These are phyloP conservation scores for Pittosporum tobira DNA, from an alignment of 129 eudicot genomes.

Conservation along the genomic window DNA sequence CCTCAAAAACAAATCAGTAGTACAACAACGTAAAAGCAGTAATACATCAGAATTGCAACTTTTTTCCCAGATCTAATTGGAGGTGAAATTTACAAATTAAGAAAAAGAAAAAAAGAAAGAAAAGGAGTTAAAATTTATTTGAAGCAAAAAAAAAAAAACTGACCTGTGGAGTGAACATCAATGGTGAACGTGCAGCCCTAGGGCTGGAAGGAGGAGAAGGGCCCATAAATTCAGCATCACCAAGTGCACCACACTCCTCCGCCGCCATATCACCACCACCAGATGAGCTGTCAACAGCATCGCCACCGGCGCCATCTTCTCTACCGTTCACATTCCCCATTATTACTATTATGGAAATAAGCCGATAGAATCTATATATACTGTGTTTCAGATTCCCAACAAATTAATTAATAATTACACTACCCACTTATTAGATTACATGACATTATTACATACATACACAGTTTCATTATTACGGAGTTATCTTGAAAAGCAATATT, in stretches of 20 bases:
- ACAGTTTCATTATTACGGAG: too few species aligned
- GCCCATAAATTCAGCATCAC: slow-evolving; percentile 50
- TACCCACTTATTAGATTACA: too few species aligned
- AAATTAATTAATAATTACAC: background rate
- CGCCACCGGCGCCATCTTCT: slow-evolving; percentile 66
- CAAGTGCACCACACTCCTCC: slow-evolving; percentile 32
- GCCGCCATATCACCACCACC: slow-evolving; percentile 37
- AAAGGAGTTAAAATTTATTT: too few species aligned
- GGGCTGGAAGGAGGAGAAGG: slow-evolving; percentile 94
- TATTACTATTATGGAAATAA: background rate
- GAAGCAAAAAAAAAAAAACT: too few species aligned
- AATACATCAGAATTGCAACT: background rate
- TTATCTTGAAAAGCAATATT: too few species aligned
- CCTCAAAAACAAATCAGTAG: background rate
- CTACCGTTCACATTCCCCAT: slow-evolving; percentile 95
- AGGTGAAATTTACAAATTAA: background rate
- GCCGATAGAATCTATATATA: slow-evolving; percentile 1
- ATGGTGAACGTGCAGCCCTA: slow-evolving; percentile 84
- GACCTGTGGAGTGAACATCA: slow-evolving; percentile 99
- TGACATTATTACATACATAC: too few species aligned
- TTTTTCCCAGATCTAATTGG: background rate
- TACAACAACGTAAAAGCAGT: background rate
- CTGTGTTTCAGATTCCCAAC: slow-evolving; percentile 6
- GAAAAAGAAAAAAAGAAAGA: background rate
- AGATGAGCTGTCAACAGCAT: slow-evolving; percentile 39